Conservation (phyloP, 345 rosid species). For the Rhodamnia rubescens region DNA sequence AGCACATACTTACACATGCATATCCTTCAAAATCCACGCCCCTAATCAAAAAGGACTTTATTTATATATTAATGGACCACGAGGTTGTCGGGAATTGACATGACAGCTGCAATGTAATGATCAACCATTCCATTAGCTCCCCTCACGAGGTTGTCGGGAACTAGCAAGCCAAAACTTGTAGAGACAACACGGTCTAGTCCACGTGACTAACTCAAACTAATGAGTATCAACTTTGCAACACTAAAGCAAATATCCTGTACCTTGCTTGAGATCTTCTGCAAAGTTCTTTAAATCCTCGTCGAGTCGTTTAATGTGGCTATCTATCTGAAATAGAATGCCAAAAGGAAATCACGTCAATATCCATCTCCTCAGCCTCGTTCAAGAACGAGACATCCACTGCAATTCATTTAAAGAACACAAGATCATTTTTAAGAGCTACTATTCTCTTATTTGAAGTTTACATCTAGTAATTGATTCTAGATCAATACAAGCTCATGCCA, state of each 20-base stretch:
- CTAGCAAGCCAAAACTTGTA: neutral
- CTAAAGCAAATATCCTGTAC: slow-evolving; percentile 17
- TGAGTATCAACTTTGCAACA: neutral
- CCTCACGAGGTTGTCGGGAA: neutral
- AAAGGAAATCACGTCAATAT: neutral
- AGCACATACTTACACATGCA: neutral
- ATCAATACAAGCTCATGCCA: neutral
- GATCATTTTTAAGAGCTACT: neutral
- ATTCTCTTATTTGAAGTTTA: neutral
- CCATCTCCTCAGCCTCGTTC: neutral
- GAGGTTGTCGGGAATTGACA: neutral
- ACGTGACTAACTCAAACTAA: neutral
- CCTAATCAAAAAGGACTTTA: neutral
- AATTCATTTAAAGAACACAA: neutral
- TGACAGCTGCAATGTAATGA: neutral
- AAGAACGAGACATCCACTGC: neutral
- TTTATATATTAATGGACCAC: neutral
- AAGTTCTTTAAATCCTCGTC: slow-evolving; percentile 91
- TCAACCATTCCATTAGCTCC: neutral
- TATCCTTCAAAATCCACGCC: neutral
- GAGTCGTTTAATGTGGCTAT: slow-evolving; percentile 85
- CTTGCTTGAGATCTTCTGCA: slow-evolving; percentile 91
- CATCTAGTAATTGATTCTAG: neutral
- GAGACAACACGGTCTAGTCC: neutral
- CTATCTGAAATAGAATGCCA: slow-evolving; percentile 44